Base-by-base conservation (phyloP, 2,329 filamentous ascomycete genomes). In the Pezicula neosporulosa region DNA sequence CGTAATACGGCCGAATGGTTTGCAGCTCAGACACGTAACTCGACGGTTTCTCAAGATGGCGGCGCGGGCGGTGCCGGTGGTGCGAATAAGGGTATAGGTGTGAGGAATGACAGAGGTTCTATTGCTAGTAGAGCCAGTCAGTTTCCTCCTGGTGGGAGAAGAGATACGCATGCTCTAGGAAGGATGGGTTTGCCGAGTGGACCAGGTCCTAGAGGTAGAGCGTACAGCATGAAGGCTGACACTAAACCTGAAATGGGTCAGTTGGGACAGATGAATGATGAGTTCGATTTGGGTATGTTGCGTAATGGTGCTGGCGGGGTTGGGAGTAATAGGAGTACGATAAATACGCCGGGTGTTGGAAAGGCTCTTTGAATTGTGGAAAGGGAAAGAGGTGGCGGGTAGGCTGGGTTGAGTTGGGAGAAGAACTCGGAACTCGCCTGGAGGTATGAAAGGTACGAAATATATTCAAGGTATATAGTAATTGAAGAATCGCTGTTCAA, bases 1-100 rank as follows among this genome's bases (percentile, higher is more conserved):
- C 44, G 58, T 7, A 55, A 45, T 2, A 60, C 59, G 5, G 59
- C 53, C 9, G 55, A 60, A 49, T 59, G 56, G 54, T 35, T 59
- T 33, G 49, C 51, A 37, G 48, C 47, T n/a, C 43, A n/a, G 21
- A 10, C 30, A 33, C 30, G 27, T 15, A 30, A 41, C 12, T 30
- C 36, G 3, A 28, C 43, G 12, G 48, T 33, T 36, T 41, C 47
- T 13, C 7, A 16, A 15, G 33, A 18, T 10, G 43, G 33, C 12
- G 44, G 16, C 33, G 7, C 7, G 28, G 45, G 24, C 9, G 12
- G 8, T 19, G 3, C 21, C 12, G 15, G 35, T 18, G 8, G n/a
- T 12, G 30, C 5, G 6, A 39, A 21, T 9, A 21, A 39, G 8
- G 15, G 12, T 3, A 15, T 16, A 16, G 37, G 3, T 10, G 15